These are phyloP conservation scores for Stropharia rugosoannulata DNA, from an alignment of 768 basidiomycete genomes.

Conservation along the genomic window DNA sequence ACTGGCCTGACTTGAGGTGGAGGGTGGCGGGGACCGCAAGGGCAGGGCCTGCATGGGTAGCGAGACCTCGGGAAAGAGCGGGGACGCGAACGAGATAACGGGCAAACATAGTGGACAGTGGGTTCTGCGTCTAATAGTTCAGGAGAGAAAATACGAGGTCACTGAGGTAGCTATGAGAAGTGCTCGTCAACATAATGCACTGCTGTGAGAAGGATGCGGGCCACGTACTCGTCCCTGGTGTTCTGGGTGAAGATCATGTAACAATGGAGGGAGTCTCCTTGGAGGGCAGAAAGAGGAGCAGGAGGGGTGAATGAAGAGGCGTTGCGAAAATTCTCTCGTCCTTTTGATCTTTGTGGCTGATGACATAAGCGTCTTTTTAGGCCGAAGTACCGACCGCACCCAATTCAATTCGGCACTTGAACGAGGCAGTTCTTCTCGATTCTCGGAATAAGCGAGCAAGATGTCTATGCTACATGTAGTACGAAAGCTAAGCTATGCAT, in stretches of 20 bases:
- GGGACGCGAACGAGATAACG: conserved; percentile 51
- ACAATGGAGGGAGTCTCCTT: conserved; percentile 22
- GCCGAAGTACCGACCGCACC: background rate
- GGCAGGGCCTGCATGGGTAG: conserved; percentile 58
- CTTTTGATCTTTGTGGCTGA: conserved; percentile 12
- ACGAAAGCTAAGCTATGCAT: background rate
- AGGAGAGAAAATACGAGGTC: conserved; percentile 86
- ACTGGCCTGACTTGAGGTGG: conserved; percentile 93
- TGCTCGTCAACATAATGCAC: background rate
- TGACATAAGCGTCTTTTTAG: conserved; percentile 12
- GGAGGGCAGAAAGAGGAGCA: conserved; percentile 13
- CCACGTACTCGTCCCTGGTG: conserved; percentile 84
- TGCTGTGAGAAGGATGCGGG: conserved; percentile 2
- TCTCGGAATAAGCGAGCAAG: background rate
- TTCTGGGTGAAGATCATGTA: conserved; percentile 83
- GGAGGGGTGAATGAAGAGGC: conserved; percentile 7
- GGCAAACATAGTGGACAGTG: conserved; percentile 47
- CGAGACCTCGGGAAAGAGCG: conserved; percentile 57
- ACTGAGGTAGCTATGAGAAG: conserved; percentile 70
- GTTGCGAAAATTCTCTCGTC: conserved; percentile 6
- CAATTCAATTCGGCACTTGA: background rate
- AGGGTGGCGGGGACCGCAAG: conserved; percentile 71
- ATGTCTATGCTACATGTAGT: conserved; percentile 4
- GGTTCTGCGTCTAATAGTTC: conserved; percentile 30
- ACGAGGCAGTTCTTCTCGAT: too few species aligned